Base-by-base conservation (phyloP, 78 protist genomes). In the Dictyostelium firmibasis region DNA sequence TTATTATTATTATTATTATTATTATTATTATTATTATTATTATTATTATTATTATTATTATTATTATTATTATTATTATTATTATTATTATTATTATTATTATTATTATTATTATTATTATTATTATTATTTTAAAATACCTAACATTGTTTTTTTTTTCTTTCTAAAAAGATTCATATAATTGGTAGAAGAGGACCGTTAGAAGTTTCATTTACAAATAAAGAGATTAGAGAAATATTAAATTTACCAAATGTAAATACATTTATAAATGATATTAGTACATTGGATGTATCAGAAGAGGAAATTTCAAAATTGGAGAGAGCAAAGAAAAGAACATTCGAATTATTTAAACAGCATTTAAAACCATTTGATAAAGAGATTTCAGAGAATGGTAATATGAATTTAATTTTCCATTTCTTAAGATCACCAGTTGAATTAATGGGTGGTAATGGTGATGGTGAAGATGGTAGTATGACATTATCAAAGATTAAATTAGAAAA, bases 161-260 rank as follows among this genome's bases (percentile, higher is more conserved):
- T n/a, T n/a, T n/a, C n/a, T n/a, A 70, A 70, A 70, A 27, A 76
- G 83, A 77, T 77, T 77, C 91, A 92, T 72, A 92, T 92, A 18
- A 35, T 92, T 35, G 96, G 96, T 72, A 69, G 96, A 69, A 83
- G 96, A 72, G 96, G 96, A 29, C 96, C 96, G 14, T 77, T 87
- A 20, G 85, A 92, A 76, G 91, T 81, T 13, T 83, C 96, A 25
- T 92, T 92, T 70, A 84, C 96, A 20, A 92, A 69, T 31, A 92
- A 92, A 57, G 96, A 92, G 35, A 44, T 92, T 38, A 83, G 96
- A 83, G 96, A 92, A 44, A 92, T 92, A 6, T 57, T 83, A 44
- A 92, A 18, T 18, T 38, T 92, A 67, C 91, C 91, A 33, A 81
- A 72, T 72, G 67, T 85, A 18, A 69, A 92, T 16, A 76, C 96